These are phyloP conservation scores for Mallotus nudiflorus DNA, from an alignment of 345 rosid species.

Conservation along the genomic window DNA sequence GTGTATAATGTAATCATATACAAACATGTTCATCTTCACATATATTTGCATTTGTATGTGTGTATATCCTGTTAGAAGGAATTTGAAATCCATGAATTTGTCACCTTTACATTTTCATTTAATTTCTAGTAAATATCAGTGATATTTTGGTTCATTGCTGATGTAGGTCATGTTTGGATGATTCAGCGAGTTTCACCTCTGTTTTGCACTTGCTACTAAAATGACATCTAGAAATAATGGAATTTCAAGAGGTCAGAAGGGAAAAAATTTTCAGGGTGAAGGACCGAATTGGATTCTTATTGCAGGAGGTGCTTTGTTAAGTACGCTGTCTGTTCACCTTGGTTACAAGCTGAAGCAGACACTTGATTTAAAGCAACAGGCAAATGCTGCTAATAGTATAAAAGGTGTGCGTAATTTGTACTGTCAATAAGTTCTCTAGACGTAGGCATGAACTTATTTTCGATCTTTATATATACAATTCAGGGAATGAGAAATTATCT, in stretches of 20 bases:
- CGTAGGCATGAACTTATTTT: slow-evolving; percentile 19
- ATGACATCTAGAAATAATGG: slow-evolving; percentile 62
- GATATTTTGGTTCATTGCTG: slow-evolving; percentile 20
- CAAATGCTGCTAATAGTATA: slow-evolving; percentile 37
- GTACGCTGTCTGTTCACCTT: slow-evolving; percentile 85
- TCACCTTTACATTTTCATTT: slow-evolving; percentile 3
- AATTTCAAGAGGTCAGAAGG: slow-evolving; percentile 54
- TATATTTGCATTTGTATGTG: background rate
- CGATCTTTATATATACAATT: slow-evolving; percentile 12
- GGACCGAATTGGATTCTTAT: slow-evolving; percentile 92
- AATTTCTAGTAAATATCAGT: slow-evolving; percentile 5
- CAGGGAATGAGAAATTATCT: slow-evolving; percentile 48
- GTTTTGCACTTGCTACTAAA: slow-evolving; percentile 34
- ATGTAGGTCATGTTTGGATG: slow-evolving; percentile 61
- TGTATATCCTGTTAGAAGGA: too few relatives aligned
- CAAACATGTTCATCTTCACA: background rate
- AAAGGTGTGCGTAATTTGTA: slow-evolving; percentile 36
- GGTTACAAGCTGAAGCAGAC: slow-evolving; percentile 87
- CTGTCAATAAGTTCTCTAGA: slow-evolving; percentile 9
- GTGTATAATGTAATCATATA: background rate
- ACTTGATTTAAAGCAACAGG: slow-evolving; percentile 55
- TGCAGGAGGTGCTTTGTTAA: slow-evolving; percentile 93
- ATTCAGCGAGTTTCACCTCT: slow-evolving; percentile 25
- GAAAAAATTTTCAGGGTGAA: slow-evolving; percentile 43
- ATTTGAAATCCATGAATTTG: too few relatives aligned